Percentiles rank a stretch among this genome's conserved stretches.
Conservation (phyloP, 139 green algal genomes). For the Chlamydomonas sp. region DNA sequence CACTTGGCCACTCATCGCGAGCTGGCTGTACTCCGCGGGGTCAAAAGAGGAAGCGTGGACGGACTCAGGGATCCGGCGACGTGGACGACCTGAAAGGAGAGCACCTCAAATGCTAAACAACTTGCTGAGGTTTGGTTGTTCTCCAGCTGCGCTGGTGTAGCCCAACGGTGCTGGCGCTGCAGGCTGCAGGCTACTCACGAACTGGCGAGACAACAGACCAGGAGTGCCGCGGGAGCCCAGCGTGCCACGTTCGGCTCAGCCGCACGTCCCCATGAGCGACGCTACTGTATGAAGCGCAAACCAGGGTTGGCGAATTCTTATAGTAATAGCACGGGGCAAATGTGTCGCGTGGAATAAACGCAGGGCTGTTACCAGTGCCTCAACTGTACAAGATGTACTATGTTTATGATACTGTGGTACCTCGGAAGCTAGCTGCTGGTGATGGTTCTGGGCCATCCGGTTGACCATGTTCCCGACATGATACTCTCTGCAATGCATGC, state of each 20-base stretch:
- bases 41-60: not conserved
- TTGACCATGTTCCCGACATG: too few relatives aligned
- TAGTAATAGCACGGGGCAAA: too few relatives aligned
- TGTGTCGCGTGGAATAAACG: too few relatives aligned
- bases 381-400: too few relatives aligned
- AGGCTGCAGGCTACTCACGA: conserved; percentile 9
- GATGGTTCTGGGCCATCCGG: too few relatives aligned
- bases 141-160: not conserved
- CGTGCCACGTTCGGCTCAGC: not conserved
- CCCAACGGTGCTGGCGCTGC: not conserved
- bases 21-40: not conserved
- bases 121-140: not conserved
- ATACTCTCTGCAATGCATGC: too few relatives aligned
- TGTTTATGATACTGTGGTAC: too few relatives aligned
- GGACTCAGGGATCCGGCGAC: too few relatives aligned
- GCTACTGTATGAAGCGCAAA: too few relatives aligned
- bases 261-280: conserved; percentile 12
- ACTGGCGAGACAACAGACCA: not conserved
- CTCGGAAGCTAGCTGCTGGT: too few relatives aligned
- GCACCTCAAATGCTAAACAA: not conserved
- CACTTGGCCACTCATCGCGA: conserved; percentile 36
- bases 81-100: not conserved
- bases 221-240: not conserved
- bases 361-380: too few relatives aligned
- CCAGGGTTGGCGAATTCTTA: too few relatives aligned